A percentile compares a stretch with the other conserved stretches of the same genome.
These are phyloP conservation scores for Ballota nigra DNA, from an alignment of 257 asterid species.

Conservation along the genomic window DNA sequence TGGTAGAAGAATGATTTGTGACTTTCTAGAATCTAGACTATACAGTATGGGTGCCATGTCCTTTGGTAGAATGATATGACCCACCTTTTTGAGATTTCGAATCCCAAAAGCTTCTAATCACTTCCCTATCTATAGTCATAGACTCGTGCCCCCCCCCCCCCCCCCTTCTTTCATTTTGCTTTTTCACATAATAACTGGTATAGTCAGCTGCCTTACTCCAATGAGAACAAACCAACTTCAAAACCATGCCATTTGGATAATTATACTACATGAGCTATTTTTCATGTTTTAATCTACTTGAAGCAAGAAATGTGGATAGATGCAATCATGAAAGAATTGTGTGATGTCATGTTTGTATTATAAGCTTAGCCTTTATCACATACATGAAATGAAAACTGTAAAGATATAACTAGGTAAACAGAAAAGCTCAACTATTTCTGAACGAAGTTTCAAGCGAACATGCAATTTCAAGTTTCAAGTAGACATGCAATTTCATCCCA, in stretches of 20 bases:
- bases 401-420: neutral
- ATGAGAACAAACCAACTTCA: neutral
- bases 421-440: neutral
- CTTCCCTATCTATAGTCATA: neutral
- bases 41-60: neutral
- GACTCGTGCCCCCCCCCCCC: too few species aligned
- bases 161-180: neutral
- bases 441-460: conserved; percentile 6
- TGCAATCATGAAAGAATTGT: conserved; percentile 2
- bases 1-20: neutral
- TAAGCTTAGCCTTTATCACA: neutral
- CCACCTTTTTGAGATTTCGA: neutral
- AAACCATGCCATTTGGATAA: neutral
- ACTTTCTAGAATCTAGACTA: neutral
- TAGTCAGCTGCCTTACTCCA: neutral
- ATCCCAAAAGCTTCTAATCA: neutral
- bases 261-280: neutral
- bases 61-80: neutral
- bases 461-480: neutral
- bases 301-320: neutral
- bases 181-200: neutral
- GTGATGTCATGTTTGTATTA: neutral
- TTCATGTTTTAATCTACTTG: neutral
- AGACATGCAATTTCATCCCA: neutral
- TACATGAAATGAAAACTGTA: neutral